These are phyloP conservation scores for Allomyces macrogynus DNA, from an alignment of 192 early-diverging fungal species.

Conservation along the genomic window DNA sequence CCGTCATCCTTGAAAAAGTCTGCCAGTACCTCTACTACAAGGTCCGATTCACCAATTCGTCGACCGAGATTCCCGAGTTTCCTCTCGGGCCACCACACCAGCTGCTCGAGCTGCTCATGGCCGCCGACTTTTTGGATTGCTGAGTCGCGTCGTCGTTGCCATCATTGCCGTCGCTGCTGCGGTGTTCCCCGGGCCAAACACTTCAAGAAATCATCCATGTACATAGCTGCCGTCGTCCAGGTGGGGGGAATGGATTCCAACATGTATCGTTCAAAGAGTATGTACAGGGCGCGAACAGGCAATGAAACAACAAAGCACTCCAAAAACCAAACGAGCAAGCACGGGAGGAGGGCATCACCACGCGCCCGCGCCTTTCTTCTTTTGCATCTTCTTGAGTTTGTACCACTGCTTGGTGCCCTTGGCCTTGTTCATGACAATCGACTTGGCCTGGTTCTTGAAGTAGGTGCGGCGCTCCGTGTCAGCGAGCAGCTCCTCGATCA, in stretches of 20 bases:
- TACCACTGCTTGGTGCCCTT: slow-evolving; percentile 32
- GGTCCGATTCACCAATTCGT: slow-evolving; percentile 38
- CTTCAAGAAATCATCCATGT: too few species aligned
- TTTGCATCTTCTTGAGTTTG: slow-evolving; percentile 22
- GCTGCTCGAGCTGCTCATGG: slow-evolving; percentile 80
- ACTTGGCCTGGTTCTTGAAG: slow-evolving; percentile 64
- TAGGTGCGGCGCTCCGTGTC: slow-evolving; percentile 51
- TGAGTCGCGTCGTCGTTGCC: slow-evolving; percentile 5
- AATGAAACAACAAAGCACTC: too few species aligned
- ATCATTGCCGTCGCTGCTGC: too few species aligned
- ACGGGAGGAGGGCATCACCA: too few species aligned
- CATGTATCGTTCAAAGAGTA: too few species aligned
- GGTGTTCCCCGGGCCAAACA: too few species aligned
- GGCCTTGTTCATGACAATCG: slow-evolving; percentile 11
- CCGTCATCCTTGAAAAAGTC: slow-evolving; percentile 74
- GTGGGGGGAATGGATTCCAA: too few species aligned
- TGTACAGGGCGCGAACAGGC: too few species aligned
- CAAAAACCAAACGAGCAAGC: too few species aligned
- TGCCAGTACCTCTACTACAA: slow-evolving; percentile 91
- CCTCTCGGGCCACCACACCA: slow-evolving; percentile 62
- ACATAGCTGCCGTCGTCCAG: too few species aligned
- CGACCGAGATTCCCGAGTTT: slow-evolving; percentile 71
- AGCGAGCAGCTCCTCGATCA: slow-evolving; percentile 75
- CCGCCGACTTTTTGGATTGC: slow-evolving; percentile 88
- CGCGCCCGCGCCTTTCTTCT: slow-evolving; percentile 7